These are phyloP conservation scores for Cryphonectria naterciae DNA, from an alignment of 2,329 filamentous ascomycete genomes.

Conservation along the genomic window DNA sequence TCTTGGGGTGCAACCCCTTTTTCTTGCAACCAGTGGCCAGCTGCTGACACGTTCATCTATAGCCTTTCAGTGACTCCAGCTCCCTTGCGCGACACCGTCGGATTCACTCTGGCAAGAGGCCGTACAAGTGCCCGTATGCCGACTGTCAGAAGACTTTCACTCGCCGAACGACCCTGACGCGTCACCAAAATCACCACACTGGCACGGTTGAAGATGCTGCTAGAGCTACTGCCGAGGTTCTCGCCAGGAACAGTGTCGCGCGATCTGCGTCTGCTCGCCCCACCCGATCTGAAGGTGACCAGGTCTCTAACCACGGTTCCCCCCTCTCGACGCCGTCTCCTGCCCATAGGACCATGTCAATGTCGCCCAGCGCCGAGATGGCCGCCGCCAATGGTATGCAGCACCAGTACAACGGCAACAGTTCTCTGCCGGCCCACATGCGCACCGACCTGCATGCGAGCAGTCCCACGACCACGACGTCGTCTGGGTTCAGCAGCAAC, in stretches of 20 bases:
- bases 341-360: slow-evolving; percentile 75
- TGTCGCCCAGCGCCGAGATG: slow-evolving; percentile 79
- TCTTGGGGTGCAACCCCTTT: background rate
- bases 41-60: slow-evolving; percentile 33
- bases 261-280: slow-evolving; percentile 47
- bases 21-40: background rate
- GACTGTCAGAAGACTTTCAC: slow-evolving; percentile 99
- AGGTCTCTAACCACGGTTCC: slow-evolving; percentile 72
- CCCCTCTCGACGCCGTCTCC: slow-evolving; percentile 83
- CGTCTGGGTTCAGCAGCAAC: slow-evolving; percentile 59
- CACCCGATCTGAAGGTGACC: slow-evolving; percentile 70
- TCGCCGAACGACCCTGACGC: slow-evolving; percentile 88
- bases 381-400: slow-evolving; percentile 70
- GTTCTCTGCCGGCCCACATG: slow-evolving; percentile 80
- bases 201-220: slow-evolving; percentile 94
- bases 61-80: slow-evolving; percentile 97
- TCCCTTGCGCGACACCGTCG: slow-evolving; percentile 90
- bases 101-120: slow-evolving; percentile 93
- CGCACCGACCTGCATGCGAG: slow-evolving; percentile 73
- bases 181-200: slow-evolving; percentile 94
- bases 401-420: slow-evolving; percentile 76
- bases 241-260: slow-evolving; percentile 58
- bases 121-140: slow-evolving; percentile 96
- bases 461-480: slow-evolving; percentile 71
- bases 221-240: slow-evolving; percentile 81